Base-by-base conservation (phyloP, 768 basidiomycete genomes). In the Paxillus ammoniavirescens region DNA sequence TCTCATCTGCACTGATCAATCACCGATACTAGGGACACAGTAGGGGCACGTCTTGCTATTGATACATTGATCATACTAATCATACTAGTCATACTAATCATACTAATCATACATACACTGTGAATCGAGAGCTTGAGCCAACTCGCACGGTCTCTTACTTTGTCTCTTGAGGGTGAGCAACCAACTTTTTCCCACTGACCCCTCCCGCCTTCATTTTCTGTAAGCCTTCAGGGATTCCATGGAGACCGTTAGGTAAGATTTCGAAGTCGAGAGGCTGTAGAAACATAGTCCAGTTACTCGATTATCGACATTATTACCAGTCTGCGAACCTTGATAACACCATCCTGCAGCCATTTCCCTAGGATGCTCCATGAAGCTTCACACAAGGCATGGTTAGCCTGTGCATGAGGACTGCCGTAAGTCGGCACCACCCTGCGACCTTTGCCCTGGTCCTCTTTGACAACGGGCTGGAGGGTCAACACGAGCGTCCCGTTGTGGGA, bases 151-250 rank as follows among this genome's bases (percentile, higher is more conserved):
- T 10, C 5, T 21, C 55, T 55, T 47, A 69, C 48, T 40, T 55
- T 7, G 71, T 73, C 37, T 78, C 74, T 52, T 72, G 71, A 15
- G 77, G 78, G 49, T 64, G 72, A 1, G 55, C 73, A 8, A 81
- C 68, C 17, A 81, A 59, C 60, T 81, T 81, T 14, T 55, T 61
- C 5, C 73, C 78, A n/a, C 76, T 78, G 30, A 79, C 67, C 50
- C 73, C 51, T 8, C 73, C 68, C 2, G 56, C 54, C 61, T 62
- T 65, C 60, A 80, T 41, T 54, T 62, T 63, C 42, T 72, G 64
- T 28, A 81, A 58, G 2, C 74, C 77, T 9, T 49, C 66, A 0
- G 52, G 38, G 8, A 80, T 68, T 8, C 72, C 77, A 8, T 60
- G 52, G 1, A 81, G 64, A 2, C 80, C 80, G 28, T 64, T 58